These are phyloP conservation scores for Pyrenochaeta sp. DNA, from an alignment of 2,329 filamentous ascomycete genomes.

Conservation along the genomic window DNA sequence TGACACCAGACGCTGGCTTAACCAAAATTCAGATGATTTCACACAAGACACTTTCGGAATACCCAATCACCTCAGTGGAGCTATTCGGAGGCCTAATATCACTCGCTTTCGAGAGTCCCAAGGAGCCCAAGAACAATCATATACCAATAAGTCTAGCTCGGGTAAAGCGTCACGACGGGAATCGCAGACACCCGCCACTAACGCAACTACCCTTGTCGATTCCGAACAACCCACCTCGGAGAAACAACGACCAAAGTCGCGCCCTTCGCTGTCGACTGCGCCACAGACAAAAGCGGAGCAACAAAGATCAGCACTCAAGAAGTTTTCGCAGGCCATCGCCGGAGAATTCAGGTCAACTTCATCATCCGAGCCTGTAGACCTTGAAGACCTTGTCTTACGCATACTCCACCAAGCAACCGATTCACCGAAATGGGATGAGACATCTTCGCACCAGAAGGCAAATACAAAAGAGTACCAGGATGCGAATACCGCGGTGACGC, in stretches of 20 bases:
- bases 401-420: constrained; percentile 16
- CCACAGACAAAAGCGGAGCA: constrained; percentile 44
- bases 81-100: neutral
- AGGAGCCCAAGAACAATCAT: constrained; percentile 5
- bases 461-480: neutral
- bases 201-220: neutral
- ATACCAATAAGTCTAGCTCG: neutral
- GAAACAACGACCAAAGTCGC: neutral
- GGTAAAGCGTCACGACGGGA: neutral
- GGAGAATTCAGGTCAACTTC: constrained; percentile 25
- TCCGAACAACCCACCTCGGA: neutral
- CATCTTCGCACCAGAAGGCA: neutral
- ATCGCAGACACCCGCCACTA: neutral
- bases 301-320: constrained; percentile 34
- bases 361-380: constrained; percentile 22
- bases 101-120: constrained; percentile 12
- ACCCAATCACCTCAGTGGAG: neutral
- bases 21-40: constrained; percentile 4
- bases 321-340: constrained; percentile 29
- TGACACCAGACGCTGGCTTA: constrained; percentile 26
- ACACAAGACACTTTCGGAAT: neutral
- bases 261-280: constrained; percentile 12
- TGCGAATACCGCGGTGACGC: constrained; percentile 5
- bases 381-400: constrained; percentile 33
- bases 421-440: constrained; percentile 1